A percentile compares a stretch with the other conserved stretches of the same genome.
phyloP scores from a whole-genome alignment of 2,329 filamentous ascomycete genomes.

The Penicillium sp. region DNA sequence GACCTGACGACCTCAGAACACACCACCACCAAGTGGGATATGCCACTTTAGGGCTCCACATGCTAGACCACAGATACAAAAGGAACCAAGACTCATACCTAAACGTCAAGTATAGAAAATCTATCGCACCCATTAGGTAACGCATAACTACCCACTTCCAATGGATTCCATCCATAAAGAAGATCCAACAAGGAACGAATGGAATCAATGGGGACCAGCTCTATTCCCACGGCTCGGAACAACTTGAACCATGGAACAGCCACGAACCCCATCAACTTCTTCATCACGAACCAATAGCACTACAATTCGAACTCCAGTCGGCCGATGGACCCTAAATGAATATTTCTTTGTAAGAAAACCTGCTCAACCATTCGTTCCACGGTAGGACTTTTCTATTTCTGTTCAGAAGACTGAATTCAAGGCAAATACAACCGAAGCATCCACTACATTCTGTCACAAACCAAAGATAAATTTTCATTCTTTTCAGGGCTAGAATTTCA shows the following conservation, averaged over 20 bases:
- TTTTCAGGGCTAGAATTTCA: not conserved
- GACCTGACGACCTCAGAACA: too few relatives aligned
- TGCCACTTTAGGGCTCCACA: too few relatives aligned
- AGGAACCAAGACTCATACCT: too few relatives aligned
- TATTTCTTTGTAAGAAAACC: not conserved
- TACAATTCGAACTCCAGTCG: not conserved
- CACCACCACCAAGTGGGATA: too few relatives aligned
- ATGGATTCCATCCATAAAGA: too few relatives aligned
- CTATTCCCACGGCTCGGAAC: not conserved
- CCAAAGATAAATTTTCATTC: not conserved
- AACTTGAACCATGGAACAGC: not conserved
- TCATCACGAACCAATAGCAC: not conserved
- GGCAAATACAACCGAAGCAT: not conserved
- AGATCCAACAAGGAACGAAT: too few relatives aligned
- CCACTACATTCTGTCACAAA: too few relatives aligned
- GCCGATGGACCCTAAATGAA: not conserved
- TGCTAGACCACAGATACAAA: too few relatives aligned
- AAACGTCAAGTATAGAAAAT: too few relatives aligned
- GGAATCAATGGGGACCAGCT: too few relatives aligned
- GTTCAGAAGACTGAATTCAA: not conserved
- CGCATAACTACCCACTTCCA: too few relatives aligned
- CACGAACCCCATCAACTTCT: not conserved
- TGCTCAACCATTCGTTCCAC: not conserved
- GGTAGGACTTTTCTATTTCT: not conserved
- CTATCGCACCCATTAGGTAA: too few relatives aligned